Evolutionary conservation across 345 rosid genomes (phyloP).

Genomic region (Sonneratia alba): DNA sequence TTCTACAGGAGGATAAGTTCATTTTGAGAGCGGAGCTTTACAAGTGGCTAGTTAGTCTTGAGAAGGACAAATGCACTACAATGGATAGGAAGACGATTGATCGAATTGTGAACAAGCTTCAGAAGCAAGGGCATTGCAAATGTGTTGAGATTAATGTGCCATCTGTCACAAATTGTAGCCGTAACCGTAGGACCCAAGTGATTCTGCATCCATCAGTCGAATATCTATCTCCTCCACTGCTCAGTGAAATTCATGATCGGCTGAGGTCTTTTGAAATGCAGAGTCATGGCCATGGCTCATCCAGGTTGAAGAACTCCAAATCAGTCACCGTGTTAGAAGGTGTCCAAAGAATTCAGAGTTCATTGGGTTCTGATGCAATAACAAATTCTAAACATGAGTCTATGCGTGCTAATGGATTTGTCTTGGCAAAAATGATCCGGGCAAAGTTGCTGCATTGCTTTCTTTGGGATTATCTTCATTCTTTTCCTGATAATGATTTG

Average conservation of each 20-base stretch:
- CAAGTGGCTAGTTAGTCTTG: constrained; percentile 72
- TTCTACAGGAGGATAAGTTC: constrained; percentile 61
- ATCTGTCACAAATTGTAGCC: constrained; percentile 66
- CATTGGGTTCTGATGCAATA: constrained; percentile 35
- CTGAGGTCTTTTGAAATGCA: constrained; percentile 73
- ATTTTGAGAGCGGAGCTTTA: constrained; percentile 70
- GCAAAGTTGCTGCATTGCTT: constrained; percentile 72
- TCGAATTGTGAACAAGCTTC: constrained; percentile 66
- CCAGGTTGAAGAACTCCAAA: constrained; percentile 39
- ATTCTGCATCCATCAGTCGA: constrained; percentile 76
- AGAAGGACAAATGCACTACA: constrained; percentile 60
- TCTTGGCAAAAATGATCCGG: constrained; percentile 87
- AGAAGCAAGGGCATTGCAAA: constrained; percentile 74
- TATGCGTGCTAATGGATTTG: constrained; percentile 92
- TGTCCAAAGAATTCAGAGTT: constrained; percentile 51
- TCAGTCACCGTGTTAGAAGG: constrained; percentile 60
- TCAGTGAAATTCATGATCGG: constrained; percentile 59
- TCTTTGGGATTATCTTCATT: constrained; percentile 61
- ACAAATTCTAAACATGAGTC: constrained; percentile 50
- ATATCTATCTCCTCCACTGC: constrained; percentile 41
- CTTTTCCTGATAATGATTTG: constrained; percentile 43
- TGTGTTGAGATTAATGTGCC: constrained; percentile 55
- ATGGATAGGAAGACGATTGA: constrained; percentile 79
- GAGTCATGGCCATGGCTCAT: constrained; percentile 52
- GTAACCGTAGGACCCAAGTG: constrained; percentile 45